These are phyloP conservation scores for Lentinula novae-zelandiae DNA, from an alignment of 1,284 basidiomycete genomes.

Conservation along the genomic window DNA sequence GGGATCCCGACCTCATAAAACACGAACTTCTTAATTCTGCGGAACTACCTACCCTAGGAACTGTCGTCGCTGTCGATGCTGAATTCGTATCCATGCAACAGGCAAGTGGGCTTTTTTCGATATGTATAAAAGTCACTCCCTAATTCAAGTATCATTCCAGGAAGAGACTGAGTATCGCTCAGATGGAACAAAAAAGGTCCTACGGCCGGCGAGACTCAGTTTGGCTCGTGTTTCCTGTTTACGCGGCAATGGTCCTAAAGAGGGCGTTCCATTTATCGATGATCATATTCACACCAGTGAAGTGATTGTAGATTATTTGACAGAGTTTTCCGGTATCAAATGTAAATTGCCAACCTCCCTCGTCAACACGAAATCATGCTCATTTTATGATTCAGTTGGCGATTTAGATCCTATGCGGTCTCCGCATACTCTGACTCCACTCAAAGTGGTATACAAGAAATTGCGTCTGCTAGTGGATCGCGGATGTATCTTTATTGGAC, in stretches of 20 bases:
- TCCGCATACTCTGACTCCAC: conserved; percentile 85
- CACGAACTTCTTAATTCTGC: conserved; percentile 70
- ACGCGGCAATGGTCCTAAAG: conserved; percentile 76
- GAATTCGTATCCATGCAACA: conserved; percentile 98
- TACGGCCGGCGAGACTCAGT: conserved; percentile 88
- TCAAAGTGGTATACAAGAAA: conserved; percentile 98
- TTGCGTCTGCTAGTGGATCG: conserved; percentile 90
- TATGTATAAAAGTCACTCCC: not conserved
- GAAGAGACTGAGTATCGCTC: conserved; percentile 96
- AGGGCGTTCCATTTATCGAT: conserved; percentile 92
- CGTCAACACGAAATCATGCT: not conserved
- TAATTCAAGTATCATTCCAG: conserved; percentile 31
- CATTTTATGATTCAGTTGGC: conserved; percentile 54
- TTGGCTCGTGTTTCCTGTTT: conserved; percentile 94
- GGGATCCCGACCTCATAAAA: conserved; percentile 70
- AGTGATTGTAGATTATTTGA: conserved; percentile 93
- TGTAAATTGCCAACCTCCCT: conserved; percentile 46
- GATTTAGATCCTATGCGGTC: conserved; percentile 88
- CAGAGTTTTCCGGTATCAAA: conserved; percentile 94
- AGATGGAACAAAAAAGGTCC: conserved; percentile 90
- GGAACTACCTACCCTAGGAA: conserved; percentile 87
- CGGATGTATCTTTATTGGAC: conserved; percentile 96
- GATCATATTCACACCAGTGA: conserved; percentile 98
- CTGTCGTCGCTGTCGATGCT: conserved; percentile 92
- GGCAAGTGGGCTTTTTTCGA: conserved; percentile 33